Percentiles rank a stretch among this genome's conserved stretches.
Conservation (phyloP, 768 basidiomycete genomes). For the Kwoniella europaea region DNA sequence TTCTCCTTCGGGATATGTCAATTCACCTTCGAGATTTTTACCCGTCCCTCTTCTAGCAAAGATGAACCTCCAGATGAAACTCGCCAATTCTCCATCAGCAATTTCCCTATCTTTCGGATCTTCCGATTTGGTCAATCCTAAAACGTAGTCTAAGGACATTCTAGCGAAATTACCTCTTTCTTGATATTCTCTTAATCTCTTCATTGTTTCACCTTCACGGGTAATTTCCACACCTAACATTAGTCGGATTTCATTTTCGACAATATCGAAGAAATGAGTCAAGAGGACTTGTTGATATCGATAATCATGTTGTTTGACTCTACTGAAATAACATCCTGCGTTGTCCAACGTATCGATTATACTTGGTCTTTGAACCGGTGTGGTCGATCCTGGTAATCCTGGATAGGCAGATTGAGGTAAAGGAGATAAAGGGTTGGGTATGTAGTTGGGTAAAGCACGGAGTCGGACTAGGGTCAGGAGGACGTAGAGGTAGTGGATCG, state of each 20-base stretch:
- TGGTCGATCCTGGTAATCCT: conserved; percentile 18
- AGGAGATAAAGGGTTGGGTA: conserved; percentile 22
- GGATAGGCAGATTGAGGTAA: conserved; percentile 45
- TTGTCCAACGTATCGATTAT: conserved; percentile 16
- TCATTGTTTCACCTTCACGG: conserved; percentile 61
- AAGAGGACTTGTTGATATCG: conserved; percentile 62
- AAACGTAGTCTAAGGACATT: conserved; percentile 70
- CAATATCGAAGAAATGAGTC: conserved; percentile 93
- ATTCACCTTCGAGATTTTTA: conserved; percentile 17
- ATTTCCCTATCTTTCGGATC: conserved; percentile 66
- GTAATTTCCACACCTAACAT: conserved; percentile 71
- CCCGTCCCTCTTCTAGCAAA: conserved; percentile 71
- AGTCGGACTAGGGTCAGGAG: conserved; percentile 89
- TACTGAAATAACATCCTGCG: conserved; percentile 9
- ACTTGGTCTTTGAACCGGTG: conserved; percentile 4
- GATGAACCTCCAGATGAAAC: conserved; percentile 87
- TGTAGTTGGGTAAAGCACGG: conserved; percentile 65
- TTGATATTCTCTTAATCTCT: conserved; percentile 23
- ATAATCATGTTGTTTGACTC: conserved; percentile 22
- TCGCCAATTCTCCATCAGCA: conserved; percentile 82
- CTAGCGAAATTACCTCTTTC: conserved; percentile 21
- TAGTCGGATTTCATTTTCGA: conserved; percentile 83
- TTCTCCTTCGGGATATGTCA: conserved; percentile 31
- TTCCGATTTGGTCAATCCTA: conserved; percentile 79
- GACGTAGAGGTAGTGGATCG: conserved; percentile 86